phyloP scores from a whole-genome alignment of 495 filamentous ascomycete genomes.

The Cudoniella acicularis region DNA sequence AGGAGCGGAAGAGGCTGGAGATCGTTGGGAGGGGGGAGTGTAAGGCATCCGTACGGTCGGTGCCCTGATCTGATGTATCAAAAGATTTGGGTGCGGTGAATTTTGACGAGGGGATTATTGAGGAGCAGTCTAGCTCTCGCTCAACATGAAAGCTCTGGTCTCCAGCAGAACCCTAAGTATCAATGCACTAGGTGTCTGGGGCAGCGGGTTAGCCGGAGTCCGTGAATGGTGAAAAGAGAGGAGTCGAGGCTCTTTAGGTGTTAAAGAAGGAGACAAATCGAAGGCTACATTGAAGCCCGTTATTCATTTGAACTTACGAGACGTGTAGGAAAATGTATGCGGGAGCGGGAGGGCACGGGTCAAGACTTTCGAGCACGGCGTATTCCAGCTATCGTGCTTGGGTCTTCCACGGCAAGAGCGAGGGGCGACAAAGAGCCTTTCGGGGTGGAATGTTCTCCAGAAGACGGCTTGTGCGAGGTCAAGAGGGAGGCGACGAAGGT shows the following conservation, averaged over 20 bases:
- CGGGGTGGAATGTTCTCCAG: too few species aligned
- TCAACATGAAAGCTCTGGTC: slow-evolving; percentile 14
- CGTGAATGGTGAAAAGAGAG: not conserved
- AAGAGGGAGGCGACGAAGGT: slow-evolving; percentile 14
- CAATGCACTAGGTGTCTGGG: slow-evolving; percentile 9
- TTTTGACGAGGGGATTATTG: too few species aligned
- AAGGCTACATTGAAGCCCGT: slow-evolving; percentile 6
- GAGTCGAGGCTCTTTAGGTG: not conserved
- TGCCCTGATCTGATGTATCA: not conserved
- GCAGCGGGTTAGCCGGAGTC: slow-evolving; percentile 6
- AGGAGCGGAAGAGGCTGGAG: slow-evolving; percentile 67
- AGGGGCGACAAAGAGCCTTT: too few species aligned
- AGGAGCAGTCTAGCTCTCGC: slow-evolving; percentile 16
- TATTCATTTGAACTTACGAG: slow-evolving; percentile 17
- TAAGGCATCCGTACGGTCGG: slow-evolving; percentile 70
- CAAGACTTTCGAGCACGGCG: slow-evolving; percentile 22
- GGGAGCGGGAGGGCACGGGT: slow-evolving; percentile 1
- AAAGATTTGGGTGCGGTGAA: slow-evolving; percentile 4
- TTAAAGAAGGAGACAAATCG: not conserved
- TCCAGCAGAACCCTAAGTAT: not conserved
- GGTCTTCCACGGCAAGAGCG: slow-evolving; percentile 3
- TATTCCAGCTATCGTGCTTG: slow-evolving; percentile 26
- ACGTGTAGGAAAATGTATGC: not conserved
- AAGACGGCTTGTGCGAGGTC: too few species aligned
- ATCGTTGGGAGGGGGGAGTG: slow-evolving; percentile 80